Conservation (phyloP, 1,284 basidiomycete species). For the Pholiota adiposa region DNA sequence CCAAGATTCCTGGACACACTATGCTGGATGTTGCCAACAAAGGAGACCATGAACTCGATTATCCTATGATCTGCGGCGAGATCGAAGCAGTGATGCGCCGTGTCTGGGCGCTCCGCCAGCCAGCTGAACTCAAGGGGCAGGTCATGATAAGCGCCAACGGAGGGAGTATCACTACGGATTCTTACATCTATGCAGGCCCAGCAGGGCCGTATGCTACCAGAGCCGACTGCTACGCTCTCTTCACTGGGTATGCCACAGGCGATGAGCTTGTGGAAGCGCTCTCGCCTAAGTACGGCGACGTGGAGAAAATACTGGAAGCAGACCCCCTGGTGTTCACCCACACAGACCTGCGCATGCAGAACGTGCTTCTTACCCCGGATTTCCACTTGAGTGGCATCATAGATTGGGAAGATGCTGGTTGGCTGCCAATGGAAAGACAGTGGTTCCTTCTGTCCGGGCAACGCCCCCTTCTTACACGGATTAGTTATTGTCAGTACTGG, state of each 20-base stretch:
- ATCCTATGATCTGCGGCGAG: not conserved
- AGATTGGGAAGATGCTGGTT: not conserved
- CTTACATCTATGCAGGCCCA: not conserved
- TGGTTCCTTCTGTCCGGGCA: not conserved
- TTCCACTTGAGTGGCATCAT: not conserved
- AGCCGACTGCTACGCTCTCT: not conserved
- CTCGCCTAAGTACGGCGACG: not conserved
- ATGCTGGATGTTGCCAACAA: not conserved
- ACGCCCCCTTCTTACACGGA: no score
- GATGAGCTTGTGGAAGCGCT: not conserved
- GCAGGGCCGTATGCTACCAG: not conserved
- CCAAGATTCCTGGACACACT: not conserved
- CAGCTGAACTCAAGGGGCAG: not conserved
- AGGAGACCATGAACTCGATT: not conserved
- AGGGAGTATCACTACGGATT: not conserved
- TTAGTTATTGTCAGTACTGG: no score
- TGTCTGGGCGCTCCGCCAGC: not conserved
- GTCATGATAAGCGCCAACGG: not conserved
- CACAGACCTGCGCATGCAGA: not conserved
- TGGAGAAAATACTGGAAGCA: not conserved
- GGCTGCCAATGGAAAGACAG: not conserved
- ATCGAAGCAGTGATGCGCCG: not conserved
- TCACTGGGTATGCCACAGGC: not conserved
- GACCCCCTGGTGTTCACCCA: not conserved
- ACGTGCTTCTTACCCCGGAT: not conserved